Conservation (phyloP, 1,139 yeast genomes). For the Zygoascus meyerae region DNA sequence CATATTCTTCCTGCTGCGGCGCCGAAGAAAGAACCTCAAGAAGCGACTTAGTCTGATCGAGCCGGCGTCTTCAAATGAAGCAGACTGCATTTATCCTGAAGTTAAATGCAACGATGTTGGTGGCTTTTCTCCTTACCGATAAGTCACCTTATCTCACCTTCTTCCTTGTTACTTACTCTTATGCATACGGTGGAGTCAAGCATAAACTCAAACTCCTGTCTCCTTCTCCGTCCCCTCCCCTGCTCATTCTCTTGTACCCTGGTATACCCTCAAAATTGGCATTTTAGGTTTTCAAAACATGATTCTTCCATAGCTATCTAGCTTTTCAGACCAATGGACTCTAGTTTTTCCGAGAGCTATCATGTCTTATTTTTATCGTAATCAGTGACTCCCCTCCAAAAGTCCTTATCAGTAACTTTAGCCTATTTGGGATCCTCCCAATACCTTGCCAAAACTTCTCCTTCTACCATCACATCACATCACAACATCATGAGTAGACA, state of each 20-base stretch:
- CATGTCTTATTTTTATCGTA: no score
- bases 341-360: no score
- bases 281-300: no score
- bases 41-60: neutral
- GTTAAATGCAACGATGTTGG: neutral
- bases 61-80: neutral
- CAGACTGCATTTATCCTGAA: constrained; percentile 1
- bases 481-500: constrained; percentile 70
- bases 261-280: no score
- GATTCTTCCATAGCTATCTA: no score
- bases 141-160: neutral
- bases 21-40: neutral
- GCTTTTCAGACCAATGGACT: no score
- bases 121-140: neutral
- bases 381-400: no score
- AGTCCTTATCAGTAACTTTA: no score
- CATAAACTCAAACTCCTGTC: neutral
- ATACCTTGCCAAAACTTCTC: constrained; percentile 1
- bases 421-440: no score
- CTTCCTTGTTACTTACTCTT: neutral
- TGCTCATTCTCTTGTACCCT: no score
- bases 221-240: neutral
- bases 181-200: neutral
- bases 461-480: neutral
- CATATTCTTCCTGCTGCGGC: constrained; percentile 2